Evolutionary conservation across 352 stramenopile species (phyloP).

Genomic region (Phytophthora hybrid): DNA sequence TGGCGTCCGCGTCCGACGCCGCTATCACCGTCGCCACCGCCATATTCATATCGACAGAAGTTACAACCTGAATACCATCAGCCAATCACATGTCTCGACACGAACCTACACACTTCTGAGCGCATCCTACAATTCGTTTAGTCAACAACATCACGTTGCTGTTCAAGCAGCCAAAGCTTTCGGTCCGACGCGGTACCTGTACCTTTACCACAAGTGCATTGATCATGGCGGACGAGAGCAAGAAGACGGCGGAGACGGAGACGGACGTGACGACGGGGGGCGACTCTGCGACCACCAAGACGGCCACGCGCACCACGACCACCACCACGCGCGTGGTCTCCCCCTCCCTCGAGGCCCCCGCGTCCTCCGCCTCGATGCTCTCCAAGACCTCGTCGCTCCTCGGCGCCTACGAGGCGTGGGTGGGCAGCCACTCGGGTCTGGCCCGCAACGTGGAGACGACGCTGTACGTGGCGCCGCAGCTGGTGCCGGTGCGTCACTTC

Average conservation of each 20-base stretch:
- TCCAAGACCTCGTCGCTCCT: constrained; percentile 37
- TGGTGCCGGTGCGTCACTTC: constrained; percentile 63
- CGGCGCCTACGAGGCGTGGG: constrained; percentile 72
- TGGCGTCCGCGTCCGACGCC: constrained; percentile 20
- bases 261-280: constrained; percentile 25
- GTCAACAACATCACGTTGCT: constrained; percentile 17
- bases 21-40: constrained; percentile 24
- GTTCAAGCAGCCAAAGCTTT: background rate
- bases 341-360: background rate
- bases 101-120: background rate
- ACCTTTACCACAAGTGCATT: background rate
- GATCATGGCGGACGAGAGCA: constrained; percentile 32
- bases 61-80: background rate
- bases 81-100: background rate
- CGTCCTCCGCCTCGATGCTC: background rate
- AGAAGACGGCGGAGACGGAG: constrained; percentile 24
- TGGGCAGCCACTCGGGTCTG: constrained; percentile 60
- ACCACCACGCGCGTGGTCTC: constrained; percentile 9
- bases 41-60: background rate
- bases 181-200: background rate
- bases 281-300: constrained; percentile 19
- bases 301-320: constrained; percentile 14
- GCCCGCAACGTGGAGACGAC: constrained; percentile 83
- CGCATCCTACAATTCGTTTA: constrained; percentile 23
- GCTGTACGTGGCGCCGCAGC: constrained; percentile 79